Conservation (phyloP, 352 stramenopile genomes). For the Globisporangium heterothallicum region DNA sequence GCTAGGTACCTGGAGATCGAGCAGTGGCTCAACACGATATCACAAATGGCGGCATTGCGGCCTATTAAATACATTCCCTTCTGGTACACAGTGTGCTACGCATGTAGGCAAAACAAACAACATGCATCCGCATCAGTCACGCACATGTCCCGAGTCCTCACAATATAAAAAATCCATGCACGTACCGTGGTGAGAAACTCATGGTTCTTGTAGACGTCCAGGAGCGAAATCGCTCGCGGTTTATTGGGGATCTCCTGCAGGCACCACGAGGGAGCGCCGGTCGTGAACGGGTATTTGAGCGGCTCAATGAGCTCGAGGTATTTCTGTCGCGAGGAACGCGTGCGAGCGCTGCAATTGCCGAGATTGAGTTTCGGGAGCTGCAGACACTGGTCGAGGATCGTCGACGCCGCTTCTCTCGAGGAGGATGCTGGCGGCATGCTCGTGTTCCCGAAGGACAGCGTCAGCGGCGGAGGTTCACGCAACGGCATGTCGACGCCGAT, state of each 20-base stretch:
- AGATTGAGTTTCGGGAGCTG: conserved; percentile 67
- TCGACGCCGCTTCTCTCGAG: conserved; percentile 1
- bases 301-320: conserved; percentile 66
- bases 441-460: conserved; percentile 6
- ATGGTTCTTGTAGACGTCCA: conserved; percentile 83
- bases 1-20: conserved; percentile 65
- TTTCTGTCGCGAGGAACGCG: conserved; percentile 41
- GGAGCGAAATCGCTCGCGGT: conserved; percentile 48
- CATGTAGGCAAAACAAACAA: conserved; percentile 2
- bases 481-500: conserved; percentile 18
- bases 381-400: conserved; percentile 43
- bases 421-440: not conserved
- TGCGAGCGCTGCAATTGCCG: conserved; percentile 18
- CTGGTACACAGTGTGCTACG: conserved; percentile 69
- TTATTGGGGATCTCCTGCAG: conserved; percentile 26
- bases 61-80: conserved; percentile 76
- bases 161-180: conserved; percentile 5
- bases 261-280: conserved; percentile 41
- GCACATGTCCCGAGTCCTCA: no score
- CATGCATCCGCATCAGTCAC: not conserved
- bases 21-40: conserved; percentile 79
- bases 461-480: conserved; percentile 12
- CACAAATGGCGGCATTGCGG: conserved; percentile 64
- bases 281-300: conserved; percentile 59
- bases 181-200: conserved; percentile 70